Evolutionary conservation across 371 early-diverging fungal species (phyloP), one percentile per base, ranked within the genome.

Genomic region (Mucor circinelloides): DNA sequence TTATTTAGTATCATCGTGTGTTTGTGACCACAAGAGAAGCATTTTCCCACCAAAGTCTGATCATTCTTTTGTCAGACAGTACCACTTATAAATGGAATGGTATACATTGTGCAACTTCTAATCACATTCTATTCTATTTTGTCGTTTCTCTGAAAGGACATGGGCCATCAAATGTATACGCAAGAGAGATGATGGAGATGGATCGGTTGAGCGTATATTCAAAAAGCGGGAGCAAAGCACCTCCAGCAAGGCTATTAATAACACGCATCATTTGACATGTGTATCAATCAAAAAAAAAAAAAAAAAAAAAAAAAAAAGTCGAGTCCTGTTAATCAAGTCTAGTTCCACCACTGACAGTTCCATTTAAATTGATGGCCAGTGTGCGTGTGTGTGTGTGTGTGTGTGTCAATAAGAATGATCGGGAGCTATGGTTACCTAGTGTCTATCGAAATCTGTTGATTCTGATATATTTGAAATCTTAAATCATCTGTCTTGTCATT

Each of bases 21-120:
- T 60, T 60, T 60, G 60, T 60, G 44, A 44, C 60, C 60, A 6
- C 36, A 58, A 58, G 19, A 58, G 58, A 56, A 61, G 31, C 50
- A 48, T 61, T 61, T 61, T 61, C 61, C 61, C 61, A 50, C 61
- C 61, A 13, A 61, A 50, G 25, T 25, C 48, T 46, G 48, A 61
- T 61, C 61, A 61, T 48, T 40, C 38, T 25, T 60, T 25, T 61
- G 30, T 32, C 32, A 44, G 28, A 30, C 32, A 31, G 46, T 48
- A 42, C 21, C 30, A 44, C 28, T 21, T 8, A 28, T 10, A 44
- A 44, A 27, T 44, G 44, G 19, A 44, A 17, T 36, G 36, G 36
- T 36, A 36, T 36, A 36, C 19, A 44, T 25, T 50, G 50, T 50
- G 23, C 50, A 25, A 50, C 50, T 50, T 50, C 10, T 19, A 50